These are phyloP conservation scores for Cornus florida DNA, from an alignment of 148 eudicot genomes.

Conservation along the genomic window DNA sequence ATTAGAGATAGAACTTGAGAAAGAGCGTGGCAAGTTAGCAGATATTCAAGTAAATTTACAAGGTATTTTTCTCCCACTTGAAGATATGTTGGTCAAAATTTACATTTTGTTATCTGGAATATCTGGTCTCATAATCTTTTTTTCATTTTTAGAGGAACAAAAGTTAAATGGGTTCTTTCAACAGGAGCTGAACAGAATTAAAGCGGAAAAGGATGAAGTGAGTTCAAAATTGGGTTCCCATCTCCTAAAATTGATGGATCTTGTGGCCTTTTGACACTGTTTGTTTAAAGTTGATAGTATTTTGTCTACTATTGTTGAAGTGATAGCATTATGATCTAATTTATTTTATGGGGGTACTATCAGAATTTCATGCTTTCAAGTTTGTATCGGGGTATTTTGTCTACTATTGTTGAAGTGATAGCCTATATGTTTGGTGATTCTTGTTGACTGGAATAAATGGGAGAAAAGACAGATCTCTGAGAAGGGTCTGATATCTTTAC, in stretches of 20 bases:
- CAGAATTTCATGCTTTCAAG: neutral
- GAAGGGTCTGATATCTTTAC: too few species aligned
- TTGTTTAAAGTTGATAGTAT: neutral
- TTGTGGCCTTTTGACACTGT: neutral
- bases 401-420: neutral
- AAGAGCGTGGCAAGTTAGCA: constrained; percentile 54
- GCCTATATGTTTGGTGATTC: too few species aligned
- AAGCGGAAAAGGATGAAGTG: constrained; percentile 61
- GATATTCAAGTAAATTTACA: constrained; percentile 51
- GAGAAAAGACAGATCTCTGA: too few species aligned
- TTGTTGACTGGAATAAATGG: too few species aligned
- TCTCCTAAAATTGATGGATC: neutral
- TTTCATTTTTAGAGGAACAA: constrained; percentile 61
- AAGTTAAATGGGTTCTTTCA: constrained; percentile 50
- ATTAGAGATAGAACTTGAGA: constrained; percentile 54
- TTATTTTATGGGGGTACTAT: neutral
- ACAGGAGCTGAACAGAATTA: constrained; percentile 59
- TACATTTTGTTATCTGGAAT: neutral
- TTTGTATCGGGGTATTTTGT: too few species aligned
- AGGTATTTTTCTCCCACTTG: constrained; percentile 39
- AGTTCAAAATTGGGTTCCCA: constrained; percentile 26
- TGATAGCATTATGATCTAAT: neutral
- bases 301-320: neutral
- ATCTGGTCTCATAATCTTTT: constrained; percentile 21
- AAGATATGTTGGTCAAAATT: constrained; percentile 1